phyloP scores from a whole-genome alignment of 495 filamentous ascomycete genomes.

The Penicillium argentinense region DNA sequence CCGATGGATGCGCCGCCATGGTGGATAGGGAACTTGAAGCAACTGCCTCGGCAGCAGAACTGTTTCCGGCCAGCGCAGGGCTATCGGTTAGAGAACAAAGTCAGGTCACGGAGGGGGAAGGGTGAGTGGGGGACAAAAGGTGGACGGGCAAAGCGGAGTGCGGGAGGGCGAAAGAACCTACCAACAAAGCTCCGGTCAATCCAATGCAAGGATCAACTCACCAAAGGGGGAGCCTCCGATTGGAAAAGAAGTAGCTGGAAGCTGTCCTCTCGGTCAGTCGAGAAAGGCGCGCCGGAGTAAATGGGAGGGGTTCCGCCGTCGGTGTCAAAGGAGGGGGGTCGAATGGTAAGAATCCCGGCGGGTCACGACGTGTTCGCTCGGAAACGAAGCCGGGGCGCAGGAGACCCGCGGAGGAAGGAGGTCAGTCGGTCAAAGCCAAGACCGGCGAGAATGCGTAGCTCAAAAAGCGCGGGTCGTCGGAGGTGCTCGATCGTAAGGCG shows the following conservation, averaged over 20 bases:
- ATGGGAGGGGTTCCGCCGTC: conserved; percentile 24
- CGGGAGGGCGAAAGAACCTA: conserved; percentile 34
- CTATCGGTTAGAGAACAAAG: conserved; percentile 6
- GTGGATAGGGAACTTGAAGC: conserved; percentile 24
- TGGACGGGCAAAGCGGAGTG: conserved; percentile 25
- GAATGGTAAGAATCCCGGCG: conserved; percentile 28
- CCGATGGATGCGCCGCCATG: conserved; percentile 35
- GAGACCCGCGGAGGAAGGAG: conserved; percentile 10
- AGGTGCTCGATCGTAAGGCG: conserved; percentile 19
- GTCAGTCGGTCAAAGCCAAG: conserved; percentile 5
- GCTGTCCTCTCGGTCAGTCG: conserved; percentile 12
- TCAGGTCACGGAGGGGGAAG: too few species aligned
- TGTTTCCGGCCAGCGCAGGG: background rate
- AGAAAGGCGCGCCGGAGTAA: conserved; percentile 12
- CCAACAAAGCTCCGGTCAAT: conserved; percentile 34
- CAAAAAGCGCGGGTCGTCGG: conserved; percentile 14
- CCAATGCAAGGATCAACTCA: conserved; percentile 20
- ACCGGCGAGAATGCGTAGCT: conserved; percentile 9
- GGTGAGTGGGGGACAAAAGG: conserved; percentile 19
- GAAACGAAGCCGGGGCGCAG: conserved; percentile 15
- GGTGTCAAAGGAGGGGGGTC: conserved; percentile 25
- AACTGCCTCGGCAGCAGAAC: conserved; percentile 22
- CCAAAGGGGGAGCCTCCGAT: conserved; percentile 13
- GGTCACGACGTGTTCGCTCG: conserved; percentile 25
- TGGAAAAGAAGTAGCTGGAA: conserved; percentile 5